Evolutionary conservation across 371 early-diverging fungal species (phyloP), one percentile per base, ranked within the genome.

Genomic region (Zancudomyces culisetae): DNA sequence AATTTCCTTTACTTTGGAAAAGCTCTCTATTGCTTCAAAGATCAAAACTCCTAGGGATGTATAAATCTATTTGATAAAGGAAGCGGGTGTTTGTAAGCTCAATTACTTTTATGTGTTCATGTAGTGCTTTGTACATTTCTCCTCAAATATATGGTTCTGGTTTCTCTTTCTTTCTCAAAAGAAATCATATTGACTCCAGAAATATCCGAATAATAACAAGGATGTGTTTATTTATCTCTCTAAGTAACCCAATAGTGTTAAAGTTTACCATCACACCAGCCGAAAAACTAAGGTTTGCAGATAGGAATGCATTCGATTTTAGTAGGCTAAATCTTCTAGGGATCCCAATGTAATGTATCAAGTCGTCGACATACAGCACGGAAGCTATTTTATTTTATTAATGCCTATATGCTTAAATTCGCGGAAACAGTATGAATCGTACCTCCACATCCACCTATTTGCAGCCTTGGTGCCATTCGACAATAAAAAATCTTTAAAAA

Each of bases 1-100:
- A 54, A 50, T 52, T 20, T 40, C 30, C 4, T 52, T 30, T 10
- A 49, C 26, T 12, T 45, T 39, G 26, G 48, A 47, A 2, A 64
- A 48, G 42, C 58, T 50, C 22, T 56, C 58, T 21, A 46, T 61
- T 22, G 65, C 58, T 24, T 64, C 65, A 29, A n/a, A 19, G 2
- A 49, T 13, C 28, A 49, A 21, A 2, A 49, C 50, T 18, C 28
- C 19, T 30, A 49, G n/a, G 35, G 50, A 27, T 8, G 50, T 49
- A 20, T 49, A 49, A 8, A 35, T 35, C 50, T 49, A 49, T 12
- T 19, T 19, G 6, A 3, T 29, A 49, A 49, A 6, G 18, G 12
- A 23, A 20, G 13, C 26, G 47, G 15, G 15, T 18, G 23, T 21
- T 6, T 27, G 19, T 4, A 10, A 20, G 19, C 10, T 8, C 3